Conservation (phyloP, 176 grass and related monocot genomes). For the Triticum dicoccoides region DNA sequence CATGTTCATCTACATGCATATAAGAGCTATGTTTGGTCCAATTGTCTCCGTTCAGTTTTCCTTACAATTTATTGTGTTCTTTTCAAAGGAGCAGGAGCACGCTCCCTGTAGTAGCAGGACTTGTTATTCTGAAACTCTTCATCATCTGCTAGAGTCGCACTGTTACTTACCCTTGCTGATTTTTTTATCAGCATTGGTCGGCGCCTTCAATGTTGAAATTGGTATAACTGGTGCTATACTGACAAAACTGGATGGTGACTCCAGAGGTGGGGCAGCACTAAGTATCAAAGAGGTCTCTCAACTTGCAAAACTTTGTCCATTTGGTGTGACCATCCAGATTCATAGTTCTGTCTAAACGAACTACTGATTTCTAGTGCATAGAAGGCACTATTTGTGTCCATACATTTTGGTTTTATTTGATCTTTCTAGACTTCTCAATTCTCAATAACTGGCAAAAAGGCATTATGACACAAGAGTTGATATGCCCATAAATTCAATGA, state of each 20-base stretch:
- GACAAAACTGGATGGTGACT: slow-evolving; percentile 97
- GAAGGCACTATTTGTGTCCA: not conserved
- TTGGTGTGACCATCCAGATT: slow-evolving; percentile 20
- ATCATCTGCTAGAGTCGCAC: slow-evolving; percentile 17
- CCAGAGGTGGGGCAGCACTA: slow-evolving; percentile 93
- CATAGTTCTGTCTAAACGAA: not conserved
- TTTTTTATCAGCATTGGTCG: slow-evolving; percentile 81
- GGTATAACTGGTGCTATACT: slow-evolving; percentile 97
- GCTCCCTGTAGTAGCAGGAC: not conserved
- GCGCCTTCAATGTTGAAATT: slow-evolving; percentile 91
- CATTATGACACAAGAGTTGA: not conserved
- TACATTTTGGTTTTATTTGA: slow-evolving; percentile 12
- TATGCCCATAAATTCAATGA: not conserved
- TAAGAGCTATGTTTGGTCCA: not conserved
- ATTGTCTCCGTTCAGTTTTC: not conserved
- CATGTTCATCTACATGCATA: slow-evolving; percentile 15
- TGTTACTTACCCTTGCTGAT: slow-evolving; percentile 19
- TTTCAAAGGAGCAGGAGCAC: not conserved
- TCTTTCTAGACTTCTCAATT: not conserved
- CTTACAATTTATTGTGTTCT: not conserved
- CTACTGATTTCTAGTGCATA: not conserved
- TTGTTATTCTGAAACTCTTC: slow-evolving; percentile 6
- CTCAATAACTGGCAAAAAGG: not conserved
- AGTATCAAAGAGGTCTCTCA: slow-evolving; percentile 89
- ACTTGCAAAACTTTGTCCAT: not conserved